A percentile compares a stretch with the other conserved stretches of the same genome.
Conservation (phyloP, 1,284 basidiomycete species). For the Apiotrichum sp. region DNA sequence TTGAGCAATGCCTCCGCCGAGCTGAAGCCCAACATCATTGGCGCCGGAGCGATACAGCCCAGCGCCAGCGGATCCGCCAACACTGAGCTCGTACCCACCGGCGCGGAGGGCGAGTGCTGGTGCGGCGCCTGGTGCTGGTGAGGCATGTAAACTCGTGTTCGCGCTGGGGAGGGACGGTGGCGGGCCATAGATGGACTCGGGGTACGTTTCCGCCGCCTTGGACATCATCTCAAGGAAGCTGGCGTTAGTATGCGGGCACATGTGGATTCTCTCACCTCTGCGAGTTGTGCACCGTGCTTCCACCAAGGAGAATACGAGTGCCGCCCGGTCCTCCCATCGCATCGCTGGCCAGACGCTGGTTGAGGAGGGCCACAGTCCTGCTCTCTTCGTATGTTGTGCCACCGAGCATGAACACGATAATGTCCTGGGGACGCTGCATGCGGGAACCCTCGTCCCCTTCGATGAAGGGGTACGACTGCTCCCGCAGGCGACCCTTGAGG, state of each 20-base stretch:
- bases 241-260: background rate
- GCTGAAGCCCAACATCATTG: slow-evolving; percentile 62
- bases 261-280: slow-evolving; percentile 57
- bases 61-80: slow-evolving; percentile 73
- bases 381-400: slow-evolving; percentile 93
- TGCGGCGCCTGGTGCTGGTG: slow-evolving; percentile 49
- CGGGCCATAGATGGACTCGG: slow-evolving; percentile 41
- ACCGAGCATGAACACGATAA: slow-evolving; percentile 91
- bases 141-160: slow-evolving; percentile 59
- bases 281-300: slow-evolving; percentile 88
- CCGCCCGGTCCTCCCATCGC: slow-evolving; percentile 50
- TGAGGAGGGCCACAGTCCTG: slow-evolving; percentile 70
- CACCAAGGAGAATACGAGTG: slow-evolving; percentile 71
- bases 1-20: slow-evolving; percentile 57
- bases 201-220: slow-evolving; percentile 39
- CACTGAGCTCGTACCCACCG: slow-evolving; percentile 80
- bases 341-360: slow-evolving; percentile 60
- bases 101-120: slow-evolving; percentile 69
- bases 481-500: slow-evolving; percentile 76
- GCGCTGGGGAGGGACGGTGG: slow-evolving; percentile 20
- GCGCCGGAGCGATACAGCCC: slow-evolving; percentile 71
- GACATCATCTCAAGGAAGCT: slow-evolving; percentile 48
- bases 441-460: slow-evolving; percentile 55
- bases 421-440: slow-evolving; percentile 64
- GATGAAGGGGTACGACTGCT: slow-evolving; percentile 84